Evolutionary conservation across 1,284 basidiomycete species (phyloP), one percentile per base, ranked within the genome.

Genomic region (Cutaneotrichosporon daszewskae): DNA sequence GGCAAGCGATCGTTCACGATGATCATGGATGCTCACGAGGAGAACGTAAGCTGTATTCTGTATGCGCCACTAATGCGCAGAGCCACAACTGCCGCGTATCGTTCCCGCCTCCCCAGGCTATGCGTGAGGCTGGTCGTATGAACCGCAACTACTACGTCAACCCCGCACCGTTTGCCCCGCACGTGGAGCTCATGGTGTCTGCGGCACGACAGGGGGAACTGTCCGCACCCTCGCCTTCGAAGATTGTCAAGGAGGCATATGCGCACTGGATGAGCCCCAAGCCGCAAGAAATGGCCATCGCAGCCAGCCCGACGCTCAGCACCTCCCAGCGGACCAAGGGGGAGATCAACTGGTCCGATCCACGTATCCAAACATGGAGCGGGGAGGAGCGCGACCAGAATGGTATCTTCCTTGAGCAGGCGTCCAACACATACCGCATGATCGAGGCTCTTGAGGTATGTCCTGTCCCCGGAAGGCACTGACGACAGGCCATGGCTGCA

Each of bases 21-120:
- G 16, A 39, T 67, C n/a, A 59, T 71, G 60, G 63, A 71, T 34
- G 68, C 64, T 8, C 61, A 68, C 43, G 57, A 65, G 29, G 40
- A 53, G 6, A 45, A 57, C 24, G 58, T 64, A 37, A 45, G 62
- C 27, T 10, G 13, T 5, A 3, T 16, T 12, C n/a, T 11, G 11
- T 16, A 23, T 6, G 18, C 23, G 40, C 45, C 53, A 37, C 46
- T 35, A n/a, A 22, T 19, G 14, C 0, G 13, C 32, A 65, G 62
- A 26, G 45, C 4, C 32, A 33, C 18, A 47, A 54, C 10, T 67
- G 65, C 43, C 51, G 66, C 26, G 55, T 58, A 27, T 51, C 52
- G 42, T 62, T 58, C 45, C 59, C 64, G 0, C 56, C 58, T 5
- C 59, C 64, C 13, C 51, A 50, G 1, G 50, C 51, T 34, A 47